Conservation (phyloP, 2,329 filamentous ascomycete species). For the Sphaerulina vaccinii region DNA sequence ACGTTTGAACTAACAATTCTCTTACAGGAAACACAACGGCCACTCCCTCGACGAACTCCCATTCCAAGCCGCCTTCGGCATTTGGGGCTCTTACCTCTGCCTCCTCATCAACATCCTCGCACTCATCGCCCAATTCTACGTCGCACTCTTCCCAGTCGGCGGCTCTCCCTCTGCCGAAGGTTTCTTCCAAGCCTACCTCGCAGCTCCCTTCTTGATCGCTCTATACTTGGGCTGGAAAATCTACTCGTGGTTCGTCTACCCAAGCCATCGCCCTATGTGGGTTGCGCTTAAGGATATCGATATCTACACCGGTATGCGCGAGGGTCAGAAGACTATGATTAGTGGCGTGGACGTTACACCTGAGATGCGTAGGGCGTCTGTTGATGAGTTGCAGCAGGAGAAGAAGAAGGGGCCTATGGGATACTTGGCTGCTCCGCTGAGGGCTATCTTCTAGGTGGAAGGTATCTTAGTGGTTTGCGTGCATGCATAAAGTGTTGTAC, state of each 20-base stretch:
- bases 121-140: constrained; percentile 46
- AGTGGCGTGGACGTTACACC: constrained; percentile 31
- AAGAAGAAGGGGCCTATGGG: constrained; percentile 30
- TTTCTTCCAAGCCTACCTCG: constrained; percentile 36
- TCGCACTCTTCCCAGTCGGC: constrained; percentile 30
- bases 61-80: constrained; percentile 43
- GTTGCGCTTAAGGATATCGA: constrained; percentile 38
- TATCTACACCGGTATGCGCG: constrained; percentile 41
- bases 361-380: constrained; percentile 35
- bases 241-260: constrained; percentile 30
- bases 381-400: constrained; percentile 34
- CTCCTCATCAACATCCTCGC: constrained; percentile 41
- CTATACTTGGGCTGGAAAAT: constrained; percentile 35
- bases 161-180: constrained; percentile 20
- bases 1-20: too few species aligned
- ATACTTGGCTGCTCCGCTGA: constrained; percentile 7
- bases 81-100: constrained; percentile 44
- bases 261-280: constrained; percentile 35
- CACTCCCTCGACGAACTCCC: constrained; percentile 46
- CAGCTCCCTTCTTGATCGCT: constrained; percentile 33
- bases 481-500: too few species aligned
- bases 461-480: too few species aligned
- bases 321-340: constrained; percentile 27
- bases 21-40: constrained; percentile 59
- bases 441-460: constrained; percentile 7